Conservation (phyloP, 371 early-diverging fungal genomes). For the Haplosporangium sp. region DNA sequence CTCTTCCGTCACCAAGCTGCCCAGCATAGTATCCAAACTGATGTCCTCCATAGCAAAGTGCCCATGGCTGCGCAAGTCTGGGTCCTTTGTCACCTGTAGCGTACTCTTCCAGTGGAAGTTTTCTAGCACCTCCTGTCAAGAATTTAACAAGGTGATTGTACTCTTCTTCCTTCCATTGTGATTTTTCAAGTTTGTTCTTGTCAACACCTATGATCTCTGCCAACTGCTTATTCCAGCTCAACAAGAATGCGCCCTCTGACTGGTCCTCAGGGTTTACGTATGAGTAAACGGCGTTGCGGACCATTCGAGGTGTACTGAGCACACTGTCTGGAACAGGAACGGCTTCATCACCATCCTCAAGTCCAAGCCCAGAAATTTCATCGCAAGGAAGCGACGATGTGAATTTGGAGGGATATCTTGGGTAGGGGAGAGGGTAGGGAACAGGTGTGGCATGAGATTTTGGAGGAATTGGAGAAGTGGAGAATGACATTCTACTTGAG, state of each 20-base stretch:
- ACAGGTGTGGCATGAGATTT: constrained; percentile 10
- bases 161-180: constrained; percentile 38
- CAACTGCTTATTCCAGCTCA: constrained; percentile 48
- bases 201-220: constrained; percentile 30
- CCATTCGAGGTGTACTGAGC: constrained; percentile 61
- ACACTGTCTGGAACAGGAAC: constrained; percentile 33
- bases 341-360: constrained; percentile 24
- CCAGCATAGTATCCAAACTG: constrained; percentile 87
- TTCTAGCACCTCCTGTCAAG: constrained; percentile 30
- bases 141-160: constrained; percentile 33
- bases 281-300: constrained; percentile 70
- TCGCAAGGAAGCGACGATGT: constrained; percentile 51
- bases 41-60: constrained; percentile 89
- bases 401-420: constrained; percentile 35
- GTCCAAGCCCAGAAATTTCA: constrained; percentile 29
- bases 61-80: constrained; percentile 79
- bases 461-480: neutral
- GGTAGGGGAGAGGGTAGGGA: constrained; percentile 33
- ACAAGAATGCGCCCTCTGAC: constrained; percentile 31
- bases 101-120: neutral
- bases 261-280: constrained; percentile 68
- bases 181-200: constrained; percentile 11
- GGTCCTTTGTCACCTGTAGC: constrained; percentile 12
- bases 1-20: constrained; percentile 91
- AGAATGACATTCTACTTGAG: constrained; percentile 12